These are phyloP conservation scores for Gloeostereum incarnatum DNA, from an alignment of 768 basidiomycete genomes.

Conservation along the genomic window DNA sequence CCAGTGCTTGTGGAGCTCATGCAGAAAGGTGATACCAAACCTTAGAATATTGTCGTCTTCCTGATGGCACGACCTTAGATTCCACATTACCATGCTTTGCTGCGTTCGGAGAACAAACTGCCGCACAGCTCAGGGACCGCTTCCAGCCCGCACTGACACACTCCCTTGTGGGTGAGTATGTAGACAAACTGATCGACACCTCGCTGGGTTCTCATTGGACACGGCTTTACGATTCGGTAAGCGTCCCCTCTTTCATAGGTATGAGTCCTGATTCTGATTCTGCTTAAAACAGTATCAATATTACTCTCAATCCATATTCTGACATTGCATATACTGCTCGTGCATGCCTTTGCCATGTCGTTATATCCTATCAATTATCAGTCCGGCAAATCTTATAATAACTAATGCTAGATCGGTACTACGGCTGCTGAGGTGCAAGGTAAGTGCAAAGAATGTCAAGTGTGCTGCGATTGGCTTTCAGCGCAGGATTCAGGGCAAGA, in stretches of 20 bases:
- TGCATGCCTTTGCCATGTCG: no score
- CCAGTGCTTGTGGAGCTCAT: constrained; percentile 85
- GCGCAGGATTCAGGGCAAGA: no score
- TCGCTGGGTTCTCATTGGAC: constrained; percentile 95
- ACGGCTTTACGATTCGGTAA: constrained; percentile 87
- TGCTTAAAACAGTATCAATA: constrained; percentile 67
- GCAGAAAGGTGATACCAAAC: constrained; percentile 69
- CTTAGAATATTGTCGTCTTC: constrained; percentile 2
- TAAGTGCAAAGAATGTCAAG: no score
- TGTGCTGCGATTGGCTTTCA: no score
- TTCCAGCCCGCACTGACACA: constrained; percentile 91
- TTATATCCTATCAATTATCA: no score
- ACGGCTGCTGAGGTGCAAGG: no score
- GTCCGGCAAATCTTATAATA: no score
- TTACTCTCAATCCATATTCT: constrained; percentile 83
- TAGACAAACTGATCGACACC: constrained; percentile 84
- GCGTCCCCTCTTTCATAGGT: constrained; percentile 13
- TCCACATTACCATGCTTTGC: constrained; percentile 88
- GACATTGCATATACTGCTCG: no score
- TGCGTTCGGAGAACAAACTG: constrained; percentile 86
- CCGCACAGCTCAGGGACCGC: constrained; percentile 79
- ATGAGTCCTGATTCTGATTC: background rate
- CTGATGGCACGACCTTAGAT: constrained; percentile 40
- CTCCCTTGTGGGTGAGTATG: constrained; percentile 72
- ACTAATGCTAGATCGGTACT: no score